Evolutionary conservation across 345 rosid species (phyloP), one percentile per base, ranked within the genome.

Genomic region (Eutrema heterophyllum): DNA sequence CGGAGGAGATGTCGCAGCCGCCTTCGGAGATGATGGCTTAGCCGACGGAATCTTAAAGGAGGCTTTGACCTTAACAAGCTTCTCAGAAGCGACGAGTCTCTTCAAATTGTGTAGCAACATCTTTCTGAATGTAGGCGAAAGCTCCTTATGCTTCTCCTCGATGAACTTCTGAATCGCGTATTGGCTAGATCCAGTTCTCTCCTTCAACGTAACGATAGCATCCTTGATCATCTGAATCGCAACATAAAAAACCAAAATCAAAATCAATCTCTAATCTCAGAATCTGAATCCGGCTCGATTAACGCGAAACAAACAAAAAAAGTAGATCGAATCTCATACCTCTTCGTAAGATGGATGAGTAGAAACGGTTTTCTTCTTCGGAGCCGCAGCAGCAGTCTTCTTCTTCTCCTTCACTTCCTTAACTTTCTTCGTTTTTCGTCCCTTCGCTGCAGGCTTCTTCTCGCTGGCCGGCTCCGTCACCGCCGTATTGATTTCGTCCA

Each of bases 111-210:
- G 67, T 2, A 89, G 64, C 74, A 92, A n/a, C 3, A 89, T 54
- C 84, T 90, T 92, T 78, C 82, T 87, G 51, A 90, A 88, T 27
- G 73, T 82, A 0, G 82, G 32, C 0, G 96, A 90, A 12, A 92
- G 75, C 6, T 70, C 78, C 69, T 88, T 88, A 5, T 83, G 91
- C 80, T 87, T 92, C 80, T 84, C 95, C 24, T 92, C 98, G 10
- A 90, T 82, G 70, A 86, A 90, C 74, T 90, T 90, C 16, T 91
- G 76, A 70, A 92, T 92, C 18, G 98, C 98, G 58, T 86, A 84
- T 75, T 90, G 96, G 63, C 98, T 92, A 24, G 98, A 92, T 49
- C 98, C 98, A 2, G 85, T 88, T 78, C 80, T 92, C 78, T 92
- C 98, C 79, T 92, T 89, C 83, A 92, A 53, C 8, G 87, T 68